Evolutionary conservation across 352 stramenopile genomes (phyloP).

Genomic region (Phytophthora cajani): DNA sequence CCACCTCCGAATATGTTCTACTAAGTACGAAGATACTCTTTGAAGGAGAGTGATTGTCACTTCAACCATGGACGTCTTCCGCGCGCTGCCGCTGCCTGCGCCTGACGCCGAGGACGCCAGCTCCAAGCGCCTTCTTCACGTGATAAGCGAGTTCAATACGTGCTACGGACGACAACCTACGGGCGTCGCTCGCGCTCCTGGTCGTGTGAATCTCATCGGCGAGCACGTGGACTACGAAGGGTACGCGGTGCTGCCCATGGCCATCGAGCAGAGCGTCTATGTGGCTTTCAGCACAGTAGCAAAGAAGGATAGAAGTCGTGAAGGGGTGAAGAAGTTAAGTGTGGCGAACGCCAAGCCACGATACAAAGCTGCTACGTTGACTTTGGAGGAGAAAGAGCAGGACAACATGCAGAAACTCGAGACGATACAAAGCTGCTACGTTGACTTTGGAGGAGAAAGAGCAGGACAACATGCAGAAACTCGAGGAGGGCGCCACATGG

Average conservation of each 20-base stretch:
- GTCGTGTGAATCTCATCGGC: conserved; percentile 88
- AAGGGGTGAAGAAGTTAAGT: conserved; percentile 12
- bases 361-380: conserved; percentile 25
- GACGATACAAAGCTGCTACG: conserved; percentile 25
- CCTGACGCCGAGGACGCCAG: conserved; percentile 1
- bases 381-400: conserved; percentile 8
- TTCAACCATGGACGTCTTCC: conserved; percentile 41
- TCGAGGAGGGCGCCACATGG: conserved; percentile 29
- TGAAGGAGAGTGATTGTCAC: conserved; percentile 7
- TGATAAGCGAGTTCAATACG: conserved; percentile 38
- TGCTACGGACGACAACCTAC: conserved; percentile 36
- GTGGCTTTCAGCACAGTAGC: conserved; percentile 47
- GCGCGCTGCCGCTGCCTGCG: conserved; percentile 16
- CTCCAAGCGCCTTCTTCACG: conserved; percentile 4
- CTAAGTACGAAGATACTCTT: conserved; percentile 29
- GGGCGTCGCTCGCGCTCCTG: conserved; percentile 63
- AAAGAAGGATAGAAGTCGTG: background rate
- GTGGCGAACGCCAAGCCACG: conserved; percentile 35
- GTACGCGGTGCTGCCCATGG: conserved; percentile 87
- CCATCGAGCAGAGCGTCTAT: conserved; percentile 65
- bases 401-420: conserved; percentile 15
- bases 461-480: conserved; percentile 11
- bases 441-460: conserved; percentile 14
- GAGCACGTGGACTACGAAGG: conserved; percentile 91
- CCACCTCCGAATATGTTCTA: background rate